Percentiles rank a stretch among this genome's conserved stretches.
Evolutionary conservation across 768 basidiomycete genomes (phyloP).

Genomic region (Lentinus tigrinus): DNA sequence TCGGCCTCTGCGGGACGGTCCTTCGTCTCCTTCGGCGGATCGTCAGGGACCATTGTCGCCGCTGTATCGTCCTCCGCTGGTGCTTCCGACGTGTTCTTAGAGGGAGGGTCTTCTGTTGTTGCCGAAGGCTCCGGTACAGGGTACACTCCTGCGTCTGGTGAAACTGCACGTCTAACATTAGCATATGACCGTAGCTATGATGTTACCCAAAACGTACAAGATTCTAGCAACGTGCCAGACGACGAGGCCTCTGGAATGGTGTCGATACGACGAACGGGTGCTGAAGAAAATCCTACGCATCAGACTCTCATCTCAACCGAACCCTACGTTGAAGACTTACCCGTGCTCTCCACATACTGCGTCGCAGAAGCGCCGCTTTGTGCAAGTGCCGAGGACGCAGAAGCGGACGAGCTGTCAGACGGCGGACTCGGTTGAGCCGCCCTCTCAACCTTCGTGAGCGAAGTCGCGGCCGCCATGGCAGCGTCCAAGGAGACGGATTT

Average conservation of each 20-base stretch:
- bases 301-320: neutral
- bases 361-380: neutral
- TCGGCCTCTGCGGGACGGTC: neutral
- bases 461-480: slow-evolving; percentile 10
- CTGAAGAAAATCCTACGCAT: too few relatives aligned
- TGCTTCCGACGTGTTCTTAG: neutral
- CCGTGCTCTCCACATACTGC: neutral
- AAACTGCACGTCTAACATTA: slow-evolving; percentile 6
- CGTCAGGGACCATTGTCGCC: neutral
- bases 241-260: too few relatives aligned
- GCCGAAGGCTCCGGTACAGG: slow-evolving; percentile 1
- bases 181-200: neutral
- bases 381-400: neutral
- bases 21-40: neutral
- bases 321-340: neutral
- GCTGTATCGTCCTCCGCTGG: neutral
- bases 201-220: too few relatives aligned
- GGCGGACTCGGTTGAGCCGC: slow-evolving; percentile 1
- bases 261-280: too few relatives aligned
- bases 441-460: slow-evolving; percentile 11
- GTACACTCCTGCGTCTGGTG: neutral
- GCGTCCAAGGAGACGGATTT: slow-evolving; percentile 15
- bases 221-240: too few relatives aligned
- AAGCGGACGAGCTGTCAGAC: neutral
- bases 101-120: neutral